Evolutionary conservation across 805 yeast genomes (phyloP).

Genomic region (Nakazawaea peltata): DNA sequence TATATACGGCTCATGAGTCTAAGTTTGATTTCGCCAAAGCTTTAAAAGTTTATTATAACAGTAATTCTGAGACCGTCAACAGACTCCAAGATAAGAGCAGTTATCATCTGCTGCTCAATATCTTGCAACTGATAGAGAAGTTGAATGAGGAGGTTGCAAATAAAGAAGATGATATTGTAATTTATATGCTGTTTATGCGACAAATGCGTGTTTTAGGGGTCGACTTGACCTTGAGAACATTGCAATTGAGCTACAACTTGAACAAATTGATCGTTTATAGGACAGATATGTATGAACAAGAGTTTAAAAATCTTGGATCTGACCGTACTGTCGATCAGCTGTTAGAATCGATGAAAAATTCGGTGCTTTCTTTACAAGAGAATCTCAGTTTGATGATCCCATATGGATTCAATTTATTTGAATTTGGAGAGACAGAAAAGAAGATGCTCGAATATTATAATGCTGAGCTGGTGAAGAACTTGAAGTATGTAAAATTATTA

Average conservation of each 20-base stretch:
- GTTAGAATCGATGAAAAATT: neutral
- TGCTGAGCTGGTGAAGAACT: neutral
- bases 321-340: neutral
- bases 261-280: constrained; percentile 6
- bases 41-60: neutral
- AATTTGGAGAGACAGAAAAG: constrained; percentile 1
- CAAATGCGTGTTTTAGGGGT: constrained; percentile 4
- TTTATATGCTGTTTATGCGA: constrained; percentile 2
- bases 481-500: constrained; percentile 1
- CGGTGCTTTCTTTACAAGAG: neutral
- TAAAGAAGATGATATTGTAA: constrained; percentile 8
- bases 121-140: neutral
- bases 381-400: constrained; percentile 4
- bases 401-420: constrained; percentile 3
- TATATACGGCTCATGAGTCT: neutral
- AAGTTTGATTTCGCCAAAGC: constrained; percentile 7
- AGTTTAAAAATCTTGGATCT: constrained; percentile 2
- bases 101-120: too few relatives aligned
- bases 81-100: too few relatives aligned
- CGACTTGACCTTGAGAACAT: neutral
- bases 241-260: constrained; percentile 4
- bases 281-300: constrained; percentile 3
- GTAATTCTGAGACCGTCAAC: neutral
- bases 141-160: constrained; percentile 5
- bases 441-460: constrained; percentile 3